These are phyloP conservation scores for Ramularia collo-cygni DNA, from an alignment of 2,329 filamentous ascomycete species.

Conservation along the genomic window DNA sequence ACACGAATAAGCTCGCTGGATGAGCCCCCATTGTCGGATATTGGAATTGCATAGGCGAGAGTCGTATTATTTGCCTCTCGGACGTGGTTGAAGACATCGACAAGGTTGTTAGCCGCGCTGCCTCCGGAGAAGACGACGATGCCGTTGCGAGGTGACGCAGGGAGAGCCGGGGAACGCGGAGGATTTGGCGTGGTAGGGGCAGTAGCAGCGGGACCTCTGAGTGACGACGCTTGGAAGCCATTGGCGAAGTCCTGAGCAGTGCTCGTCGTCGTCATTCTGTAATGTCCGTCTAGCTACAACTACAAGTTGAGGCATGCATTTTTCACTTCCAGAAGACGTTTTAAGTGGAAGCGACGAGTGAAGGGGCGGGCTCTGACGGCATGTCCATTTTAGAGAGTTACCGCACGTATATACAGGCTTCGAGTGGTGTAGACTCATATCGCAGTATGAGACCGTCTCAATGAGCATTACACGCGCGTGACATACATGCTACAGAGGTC, in stretches of 20 bases:
- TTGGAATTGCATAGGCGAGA: constrained; percentile 83
- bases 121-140: constrained; percentile 71
- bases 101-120: constrained; percentile 82
- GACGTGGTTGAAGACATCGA: constrained; percentile 72
- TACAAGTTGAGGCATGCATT: too few species aligned
- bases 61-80: constrained; percentile 57
- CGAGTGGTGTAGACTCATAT: not conserved
- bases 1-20: constrained; percentile 91
- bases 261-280: constrained; percentile 5
- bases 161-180: constrained; percentile 16
- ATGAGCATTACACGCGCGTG: not conserved
- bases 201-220: too few species aligned
- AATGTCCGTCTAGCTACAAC: not conserved
- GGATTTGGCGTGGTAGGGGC: constrained; percentile 1
- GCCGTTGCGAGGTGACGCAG: constrained; percentile 35
- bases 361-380: too few species aligned
- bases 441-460: too few species aligned
- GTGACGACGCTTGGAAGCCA: constrained; percentile 11
- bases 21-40: constrained; percentile 91
- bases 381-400: constrained; percentile 1
- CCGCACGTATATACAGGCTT: not conserved
- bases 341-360: too few species aligned
- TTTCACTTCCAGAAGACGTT: too few species aligned
- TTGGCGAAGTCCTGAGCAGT: constrained; percentile 14
- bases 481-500: not conserved